Percentiles rank a stretch among this genome's conserved stretches.
Evolutionary conservation across 1,284 basidiomycete genomes (phyloP).

Genomic region (Moesziomyces sp.): DNA sequence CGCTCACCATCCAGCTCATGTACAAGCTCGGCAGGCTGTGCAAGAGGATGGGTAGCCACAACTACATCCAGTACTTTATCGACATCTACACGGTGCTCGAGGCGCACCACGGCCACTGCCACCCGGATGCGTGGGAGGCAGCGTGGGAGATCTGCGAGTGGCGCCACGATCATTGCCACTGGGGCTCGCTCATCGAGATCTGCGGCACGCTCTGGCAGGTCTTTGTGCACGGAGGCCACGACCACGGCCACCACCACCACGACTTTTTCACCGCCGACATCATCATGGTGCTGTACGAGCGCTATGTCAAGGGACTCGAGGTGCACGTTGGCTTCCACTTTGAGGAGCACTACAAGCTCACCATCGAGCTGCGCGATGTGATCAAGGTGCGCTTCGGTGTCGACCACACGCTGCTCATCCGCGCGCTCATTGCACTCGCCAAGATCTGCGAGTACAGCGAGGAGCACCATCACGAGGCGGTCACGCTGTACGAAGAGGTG

Average conservation of each 20-base stretch:
- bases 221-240: conserved; percentile 5
- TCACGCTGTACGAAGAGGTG: conserved; percentile 13
- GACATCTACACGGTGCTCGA: conserved; percentile 5
- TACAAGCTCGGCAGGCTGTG: conserved; percentile 6
- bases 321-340: conserved; percentile 9
- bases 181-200: conserved; percentile 3
- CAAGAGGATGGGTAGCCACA: conserved; percentile 7
- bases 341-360: conserved; percentile 12
- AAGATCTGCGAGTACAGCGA: conserved; percentile 10
- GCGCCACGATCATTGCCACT: conserved; percentile 2
- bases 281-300: conserved; percentile 8
- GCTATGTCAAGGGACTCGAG: conserved; percentile 6
- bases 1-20: conserved; percentile 3
- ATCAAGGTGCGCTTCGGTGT: conserved; percentile 2
- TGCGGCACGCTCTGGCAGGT: conserved; percentile 3
- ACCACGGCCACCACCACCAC: conserved; percentile 2
- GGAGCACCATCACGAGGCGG: conserved; percentile 12
- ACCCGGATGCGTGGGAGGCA: conserved; percentile 5
- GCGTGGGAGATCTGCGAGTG: conserved; percentile 9
- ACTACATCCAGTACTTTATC: conserved; percentile 3
- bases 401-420: conserved; percentile 8
- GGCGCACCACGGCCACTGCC: conserved; percentile 5
- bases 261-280: conserved; percentile 10
- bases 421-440: conserved; percentile 4
- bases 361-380: conserved; percentile 6